Evolutionary conservation across 2,329 filamentous ascomycete genomes (phyloP).

Genomic region (Cadophora sp.): DNA sequence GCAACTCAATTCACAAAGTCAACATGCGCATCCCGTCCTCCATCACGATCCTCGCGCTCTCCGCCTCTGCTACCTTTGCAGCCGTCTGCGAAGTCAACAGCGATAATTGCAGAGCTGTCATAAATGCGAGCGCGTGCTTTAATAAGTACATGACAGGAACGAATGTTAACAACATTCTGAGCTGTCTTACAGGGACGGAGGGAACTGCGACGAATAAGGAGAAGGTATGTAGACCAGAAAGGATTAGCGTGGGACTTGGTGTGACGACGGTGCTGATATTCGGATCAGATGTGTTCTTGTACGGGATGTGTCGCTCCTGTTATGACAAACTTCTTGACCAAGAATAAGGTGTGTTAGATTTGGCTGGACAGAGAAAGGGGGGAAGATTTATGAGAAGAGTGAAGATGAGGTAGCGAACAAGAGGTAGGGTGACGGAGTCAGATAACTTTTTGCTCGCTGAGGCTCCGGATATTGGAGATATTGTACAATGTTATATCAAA

Average conservation of each 20-base stretch:
- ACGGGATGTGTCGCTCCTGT: not conserved
- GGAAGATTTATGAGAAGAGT: not conserved
- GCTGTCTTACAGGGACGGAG: slow-evolving; percentile 31
- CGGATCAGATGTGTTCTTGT: not conserved
- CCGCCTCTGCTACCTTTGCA: not conserved
- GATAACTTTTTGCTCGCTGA: no score
- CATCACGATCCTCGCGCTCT: slow-evolving; percentile 5
- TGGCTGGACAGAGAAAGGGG: not conserved
- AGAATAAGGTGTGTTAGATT: slow-evolving; percentile 6
- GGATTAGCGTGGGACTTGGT: no score
- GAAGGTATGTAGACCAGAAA: slow-evolving; percentile 25
- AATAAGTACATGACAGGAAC: slow-evolving; percentile 27
- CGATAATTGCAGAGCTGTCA: slow-evolving; percentile 32
- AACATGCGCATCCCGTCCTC: slow-evolving; percentile 19
- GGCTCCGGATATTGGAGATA: no score
- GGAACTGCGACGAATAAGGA: slow-evolving; percentile 26
- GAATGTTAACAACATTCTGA: slow-evolving; percentile 27
- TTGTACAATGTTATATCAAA: no score
- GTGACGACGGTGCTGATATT: not conserved
- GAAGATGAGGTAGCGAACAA: not conserved
- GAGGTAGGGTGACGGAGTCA: no score
- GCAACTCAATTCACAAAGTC: not conserved
- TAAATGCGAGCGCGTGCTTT: slow-evolving; percentile 33
- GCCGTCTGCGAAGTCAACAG: slow-evolving; percentile 25
- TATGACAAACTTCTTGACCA: slow-evolving; percentile 5